phyloP scores from a whole-genome alignment of 2,329 filamentous ascomycete species.

The Aspergillus viridinutans region DNA sequence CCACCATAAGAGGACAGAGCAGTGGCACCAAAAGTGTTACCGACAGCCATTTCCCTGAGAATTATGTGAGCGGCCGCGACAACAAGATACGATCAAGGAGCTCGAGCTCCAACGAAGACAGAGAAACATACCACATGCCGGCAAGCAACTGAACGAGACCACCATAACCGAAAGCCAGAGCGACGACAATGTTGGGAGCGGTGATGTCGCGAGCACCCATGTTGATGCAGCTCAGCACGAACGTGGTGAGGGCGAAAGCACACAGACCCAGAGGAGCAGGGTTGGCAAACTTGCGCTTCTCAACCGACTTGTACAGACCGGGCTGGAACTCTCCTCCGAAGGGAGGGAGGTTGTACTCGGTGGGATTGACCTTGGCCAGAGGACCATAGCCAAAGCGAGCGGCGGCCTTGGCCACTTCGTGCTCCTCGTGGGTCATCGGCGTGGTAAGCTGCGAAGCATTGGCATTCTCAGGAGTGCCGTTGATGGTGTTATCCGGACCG shows the following conservation, averaged over 20 bases:
- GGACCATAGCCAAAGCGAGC: slow-evolving; percentile 50
- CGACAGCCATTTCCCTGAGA: slow-evolving; percentile 75
- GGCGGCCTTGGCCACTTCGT: slow-evolving; percentile 42
- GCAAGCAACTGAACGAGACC: slow-evolving; percentile 74
- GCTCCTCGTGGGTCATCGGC: slow-evolving; percentile 27
- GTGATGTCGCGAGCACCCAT: slow-evolving; percentile 59
- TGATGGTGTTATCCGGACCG: slow-evolving; percentile 8
- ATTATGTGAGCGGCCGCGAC: not conserved
- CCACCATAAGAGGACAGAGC: slow-evolving; percentile 77
- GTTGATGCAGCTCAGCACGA: slow-evolving; percentile 72
- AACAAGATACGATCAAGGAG: not conserved
- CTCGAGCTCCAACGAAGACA: not conserved
- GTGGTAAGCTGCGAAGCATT: slow-evolving; percentile 1
- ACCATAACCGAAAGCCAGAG: slow-evolving; percentile 69
- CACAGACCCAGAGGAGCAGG: slow-evolving; percentile 72
- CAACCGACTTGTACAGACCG: slow-evolving; percentile 61
- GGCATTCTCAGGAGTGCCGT: slow-evolving; percentile 4
- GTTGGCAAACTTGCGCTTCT: slow-evolving; percentile 69
- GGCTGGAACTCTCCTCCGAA: slow-evolving; percentile 73
- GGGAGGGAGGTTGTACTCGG: slow-evolving; percentile 50
- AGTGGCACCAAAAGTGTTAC: slow-evolving; percentile 81
- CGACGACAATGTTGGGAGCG: slow-evolving; percentile 63
- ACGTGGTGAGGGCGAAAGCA: slow-evolving; percentile 79
- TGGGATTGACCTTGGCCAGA: slow-evolving; percentile 47
- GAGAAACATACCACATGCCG: slow-evolving; percentile 70